Conservation (phyloP, 2,329 filamentous ascomycete genomes). For the Diaporthe sp. region DNA sequence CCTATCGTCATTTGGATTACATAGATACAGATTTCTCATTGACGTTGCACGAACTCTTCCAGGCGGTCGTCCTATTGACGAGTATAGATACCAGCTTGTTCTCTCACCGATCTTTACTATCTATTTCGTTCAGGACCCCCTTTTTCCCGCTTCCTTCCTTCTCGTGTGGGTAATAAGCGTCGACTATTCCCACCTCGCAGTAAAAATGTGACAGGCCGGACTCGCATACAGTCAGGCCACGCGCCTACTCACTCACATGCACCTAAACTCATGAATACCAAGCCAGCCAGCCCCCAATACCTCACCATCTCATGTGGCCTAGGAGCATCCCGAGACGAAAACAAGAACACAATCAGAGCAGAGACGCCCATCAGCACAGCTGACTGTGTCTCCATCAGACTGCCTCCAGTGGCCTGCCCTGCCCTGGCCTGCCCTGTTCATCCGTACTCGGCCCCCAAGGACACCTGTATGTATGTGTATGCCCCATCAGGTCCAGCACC, state of each 20-base stretch:
- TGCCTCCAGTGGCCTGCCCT: background rate
- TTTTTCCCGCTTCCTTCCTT: constrained; percentile 26
- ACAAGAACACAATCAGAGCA: too few relatives aligned
- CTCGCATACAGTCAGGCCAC: constrained; percentile 4
- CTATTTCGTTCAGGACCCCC: too few relatives aligned
- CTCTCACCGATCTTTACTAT: constrained; percentile 19
- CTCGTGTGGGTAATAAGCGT: constrained; percentile 20
- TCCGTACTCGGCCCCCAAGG: constrained; percentile 10
- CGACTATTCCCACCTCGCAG: background rate
- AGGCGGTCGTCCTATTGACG: background rate
- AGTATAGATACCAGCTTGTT: background rate
- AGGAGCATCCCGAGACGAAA: constrained; percentile 32
- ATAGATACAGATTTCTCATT: background rate
- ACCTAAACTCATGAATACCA: too few relatives aligned
- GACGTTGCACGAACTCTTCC: too few relatives aligned
- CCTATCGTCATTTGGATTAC: background rate
- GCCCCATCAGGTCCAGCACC: background rate
- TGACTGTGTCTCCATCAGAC: background rate
- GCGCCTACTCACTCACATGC: background rate
- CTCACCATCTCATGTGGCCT: background rate
- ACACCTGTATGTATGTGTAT: background rate
- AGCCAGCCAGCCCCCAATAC: background rate
- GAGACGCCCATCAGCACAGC: background rate
- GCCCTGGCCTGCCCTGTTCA: background rate
- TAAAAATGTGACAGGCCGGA: background rate